These are phyloP conservation scores for Sporothrix luriei DNA, from an alignment of 2,329 filamentous ascomycete genomes.

Conservation along the genomic window DNA sequence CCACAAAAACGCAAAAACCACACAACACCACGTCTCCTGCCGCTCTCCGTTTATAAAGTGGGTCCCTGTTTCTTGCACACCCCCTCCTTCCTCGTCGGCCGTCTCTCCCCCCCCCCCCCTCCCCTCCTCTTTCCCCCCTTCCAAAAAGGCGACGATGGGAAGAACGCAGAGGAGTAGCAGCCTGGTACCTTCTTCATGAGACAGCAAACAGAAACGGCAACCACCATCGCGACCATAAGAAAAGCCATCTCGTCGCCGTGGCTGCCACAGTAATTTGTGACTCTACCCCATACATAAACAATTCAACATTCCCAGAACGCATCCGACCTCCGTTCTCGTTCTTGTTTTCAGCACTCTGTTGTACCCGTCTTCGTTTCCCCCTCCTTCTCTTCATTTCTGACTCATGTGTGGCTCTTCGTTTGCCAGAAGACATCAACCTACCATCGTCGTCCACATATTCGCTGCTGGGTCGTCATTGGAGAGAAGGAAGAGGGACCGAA, in stretches of 20 bases:
- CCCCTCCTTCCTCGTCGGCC: conserved; percentile 25
- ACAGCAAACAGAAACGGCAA: conserved; percentile 15
- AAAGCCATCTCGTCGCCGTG: conserved; percentile 16
- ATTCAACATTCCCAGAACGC: conserved; percentile 1
- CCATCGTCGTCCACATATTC: conserved; percentile 29
- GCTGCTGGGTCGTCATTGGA: neutral
- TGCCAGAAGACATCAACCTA: conserved; percentile 10
- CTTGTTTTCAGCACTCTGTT: neutral
- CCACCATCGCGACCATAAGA: neutral
- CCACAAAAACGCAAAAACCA: no score
- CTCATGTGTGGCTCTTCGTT: neutral
- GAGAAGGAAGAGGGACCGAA: neutral
- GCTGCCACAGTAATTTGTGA: conserved; percentile 24
- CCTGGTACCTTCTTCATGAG: conserved; percentile 1
- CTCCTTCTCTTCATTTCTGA: neutral
- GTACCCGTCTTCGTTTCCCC: neutral
- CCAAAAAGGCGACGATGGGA: neutral
- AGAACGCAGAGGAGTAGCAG: neutral
- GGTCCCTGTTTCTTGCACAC: conserved; percentile 10
- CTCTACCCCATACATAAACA: conserved; percentile 24
- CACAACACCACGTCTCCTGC: conserved; percentile 6
- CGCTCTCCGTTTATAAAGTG: conserved; percentile 26
- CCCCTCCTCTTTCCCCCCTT: conserved; percentile 24
- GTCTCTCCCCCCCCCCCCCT: neutral
- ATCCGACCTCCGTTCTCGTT: neutral